Percentiles rank a stretch among this genome's conserved stretches.
phyloP scores from a whole-genome alignment of 2,329 filamentous ascomycete species.

The Coniochaeta hoffmannii region DNA sequence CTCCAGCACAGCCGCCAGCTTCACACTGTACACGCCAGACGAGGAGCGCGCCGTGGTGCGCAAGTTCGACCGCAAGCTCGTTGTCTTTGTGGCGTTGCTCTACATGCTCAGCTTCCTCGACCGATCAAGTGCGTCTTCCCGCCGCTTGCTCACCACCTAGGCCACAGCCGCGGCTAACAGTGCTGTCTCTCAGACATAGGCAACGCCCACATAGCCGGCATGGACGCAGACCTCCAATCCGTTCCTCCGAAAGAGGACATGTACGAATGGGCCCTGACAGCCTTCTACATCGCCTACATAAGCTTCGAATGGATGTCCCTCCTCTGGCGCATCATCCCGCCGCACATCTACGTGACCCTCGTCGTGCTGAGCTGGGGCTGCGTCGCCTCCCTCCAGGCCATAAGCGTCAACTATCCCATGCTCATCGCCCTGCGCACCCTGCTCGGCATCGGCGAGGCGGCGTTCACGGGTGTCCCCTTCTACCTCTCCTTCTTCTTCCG shows the following conservation, averaged over 20 bases:
- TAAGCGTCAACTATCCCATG: slow-evolving; percentile 55
- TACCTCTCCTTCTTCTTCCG: slow-evolving; percentile 60
- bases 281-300: slow-evolving; percentile 59
- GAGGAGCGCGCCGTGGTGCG: slow-evolving; percentile 66
- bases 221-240: slow-evolving; percentile 53
- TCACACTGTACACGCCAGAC: slow-evolving; percentile 44
- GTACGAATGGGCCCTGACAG: slow-evolving; percentile 54
- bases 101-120: slow-evolving; percentile 85
- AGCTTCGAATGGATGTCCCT: slow-evolving; percentile 59
- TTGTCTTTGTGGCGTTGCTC: slow-evolving; percentile 72
- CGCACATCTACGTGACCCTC: slow-evolving; percentile 49
- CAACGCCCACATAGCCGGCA: slow-evolving; percentile 56
- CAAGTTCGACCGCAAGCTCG: slow-evolving; percentile 71
- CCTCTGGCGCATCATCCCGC: slow-evolving; percentile 52
- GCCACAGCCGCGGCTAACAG: background rate
- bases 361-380: slow-evolving; percentile 76
- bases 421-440: slow-evolving; percentile 48
- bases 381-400: slow-evolving; percentile 64
- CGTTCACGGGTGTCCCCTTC: slow-evolving; percentile 56
- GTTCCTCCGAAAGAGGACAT: slow-evolving; percentile 33
- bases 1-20: slow-evolving; percentile 14
- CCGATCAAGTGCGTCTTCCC: slow-evolving; percentile 58
- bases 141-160: background rate
- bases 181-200: slow-evolving; percentile 43
- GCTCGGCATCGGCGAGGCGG: slow-evolving; percentile 58